Percentiles rank a stretch among this genome's conserved stretches.
These are phyloP conservation scores for Cercospora beticola DNA, from an alignment of 2,329 filamentous ascomycete species.

Conservation along the genomic window DNA sequence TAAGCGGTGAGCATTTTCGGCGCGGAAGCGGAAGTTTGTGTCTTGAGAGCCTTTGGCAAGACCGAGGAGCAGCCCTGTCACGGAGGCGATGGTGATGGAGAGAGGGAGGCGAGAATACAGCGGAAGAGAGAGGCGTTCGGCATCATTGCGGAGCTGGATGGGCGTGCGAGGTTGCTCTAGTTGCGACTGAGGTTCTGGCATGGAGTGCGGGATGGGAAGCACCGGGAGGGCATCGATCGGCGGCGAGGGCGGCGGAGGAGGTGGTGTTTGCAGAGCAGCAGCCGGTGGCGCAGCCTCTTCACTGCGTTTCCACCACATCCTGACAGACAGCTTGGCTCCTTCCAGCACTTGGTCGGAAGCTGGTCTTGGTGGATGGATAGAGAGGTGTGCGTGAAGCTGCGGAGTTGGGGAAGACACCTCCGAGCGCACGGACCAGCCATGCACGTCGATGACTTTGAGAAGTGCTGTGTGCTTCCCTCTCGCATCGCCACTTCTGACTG, in stretches of 20 bases:
- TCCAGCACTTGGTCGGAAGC: slow-evolving; percentile 9
- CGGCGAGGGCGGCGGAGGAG: neutral
- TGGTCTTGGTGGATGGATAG: neutral
- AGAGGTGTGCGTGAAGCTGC: neutral
- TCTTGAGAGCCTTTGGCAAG: slow-evolving; percentile 36
- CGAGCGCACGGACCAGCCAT: neutral
- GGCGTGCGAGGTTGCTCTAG: neutral
- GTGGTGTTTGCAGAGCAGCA: neutral
- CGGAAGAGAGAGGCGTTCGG: slow-evolving; percentile 37
- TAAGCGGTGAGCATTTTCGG: slow-evolving; percentile 93
- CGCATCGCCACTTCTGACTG: neutral
- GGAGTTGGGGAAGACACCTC: slow-evolving; percentile 1
- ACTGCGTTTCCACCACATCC: slow-evolving; percentile 6
- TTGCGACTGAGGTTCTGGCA: neutral
- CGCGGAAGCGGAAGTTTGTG: slow-evolving; percentile 75
- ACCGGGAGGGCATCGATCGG: neutral
- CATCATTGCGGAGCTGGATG: slow-evolving; percentile 16
- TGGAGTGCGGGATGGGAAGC: slow-evolving; percentile 5
- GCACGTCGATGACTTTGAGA: neutral
- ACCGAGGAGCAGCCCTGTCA: slow-evolving; percentile 36
- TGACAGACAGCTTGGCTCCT: neutral
- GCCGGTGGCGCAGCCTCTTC: neutral
- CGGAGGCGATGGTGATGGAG: slow-evolving; percentile 28
- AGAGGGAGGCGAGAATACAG: slow-evolving; percentile 36
- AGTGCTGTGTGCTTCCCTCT: neutral